Evolutionary conservation across 495 filamentous ascomycete species (phyloP).

Genomic region (Penicillium turbatum): DNA sequence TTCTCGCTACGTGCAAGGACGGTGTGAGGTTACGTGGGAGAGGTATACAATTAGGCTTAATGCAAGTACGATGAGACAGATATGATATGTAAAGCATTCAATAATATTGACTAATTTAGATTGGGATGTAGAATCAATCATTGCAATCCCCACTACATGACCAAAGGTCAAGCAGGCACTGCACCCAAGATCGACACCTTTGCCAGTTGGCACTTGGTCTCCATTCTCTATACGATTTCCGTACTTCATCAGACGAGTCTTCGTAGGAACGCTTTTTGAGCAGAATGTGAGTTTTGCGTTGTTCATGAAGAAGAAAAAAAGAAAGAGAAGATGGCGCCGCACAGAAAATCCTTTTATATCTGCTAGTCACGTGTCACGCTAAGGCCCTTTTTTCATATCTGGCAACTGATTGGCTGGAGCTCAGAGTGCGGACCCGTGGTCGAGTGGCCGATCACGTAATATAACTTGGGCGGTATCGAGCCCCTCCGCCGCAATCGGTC

Average conservation of each 20-base stretch:
- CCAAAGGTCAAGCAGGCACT: constrained; percentile 46
- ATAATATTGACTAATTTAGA: constrained; percentile 12
- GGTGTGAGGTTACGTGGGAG: not conserved
- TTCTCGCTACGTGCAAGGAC: not conserved
- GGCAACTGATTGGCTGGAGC: not conserved
- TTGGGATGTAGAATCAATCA: constrained; percentile 59
- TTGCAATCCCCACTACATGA: constrained; percentile 59
- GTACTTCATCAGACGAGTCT: constrained; percentile 54
- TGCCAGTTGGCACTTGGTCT: constrained; percentile 42
- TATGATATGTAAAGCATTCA: not conserved
- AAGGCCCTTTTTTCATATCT: not conserved
- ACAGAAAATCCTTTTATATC: constrained; percentile 17
- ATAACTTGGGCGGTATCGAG: not conserved
- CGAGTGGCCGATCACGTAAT: constrained; percentile 8
- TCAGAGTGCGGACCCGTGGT: not conserved
- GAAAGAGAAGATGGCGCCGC: constrained; percentile 21
- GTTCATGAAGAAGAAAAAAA: constrained; percentile 55
- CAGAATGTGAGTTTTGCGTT: constrained; percentile 66
- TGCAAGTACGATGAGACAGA: too few relatives aligned
- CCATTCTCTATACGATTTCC: constrained; percentile 64
- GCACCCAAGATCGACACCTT: constrained; percentile 66
- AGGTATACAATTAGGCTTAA: too few relatives aligned
- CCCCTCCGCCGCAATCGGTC: constrained; percentile 25
- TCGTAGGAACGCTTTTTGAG: constrained; percentile 60
- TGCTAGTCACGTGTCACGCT: constrained; percentile 14